Evolutionary conservation across 331 rosid species (phyloP), one percentile per base, ranked within the genome.

Genomic region (Dryas integrifolia): DNA sequence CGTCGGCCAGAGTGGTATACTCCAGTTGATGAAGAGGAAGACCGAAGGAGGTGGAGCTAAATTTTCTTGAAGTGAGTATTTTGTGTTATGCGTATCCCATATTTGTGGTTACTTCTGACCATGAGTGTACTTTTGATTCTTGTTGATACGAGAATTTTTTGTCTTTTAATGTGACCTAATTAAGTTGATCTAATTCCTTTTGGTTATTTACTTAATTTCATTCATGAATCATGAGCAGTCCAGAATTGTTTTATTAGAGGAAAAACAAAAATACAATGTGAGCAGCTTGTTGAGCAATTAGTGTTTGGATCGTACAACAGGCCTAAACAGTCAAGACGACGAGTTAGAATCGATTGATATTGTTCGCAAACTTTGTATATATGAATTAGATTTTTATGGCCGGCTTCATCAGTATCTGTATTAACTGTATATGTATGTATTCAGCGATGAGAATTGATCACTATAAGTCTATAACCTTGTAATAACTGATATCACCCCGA

Each of bases 21-120:
- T 72, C 89, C 96, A 0, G 98, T 94, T 39, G 91, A 94, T 63
- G 96, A 91, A 81, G 98, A 91, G 79, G 98, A 91, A 82, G 98
- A 94, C 64, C 66, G 77, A 78, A 89, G 95, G 83, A 89, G 98
- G 84, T 93, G 97, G 96, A 82, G 97, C 80, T 89, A 82, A 82
- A 57, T 15, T 45, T 70, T 41, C 49, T 62, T 58, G 39, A 56
- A 56, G 64, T 51, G 5, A 50, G 48, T 21, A n/a, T 35, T 58
- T 48, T 71, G 13, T 21, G 45, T 65, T 56, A 11, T 52, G 41
- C 51, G 61, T 40, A 63, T 69, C n/a, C 1, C 5, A 0, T 40
- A 13, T 6, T 30, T 12, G 18, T 16, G 65, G 65, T 56, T 21
- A 55, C 15, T 70, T 56, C 0, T 40, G 51, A 18, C 38, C 51